phyloP scores from a whole-genome alignment of 768 basidiomycete genomes.

The Leccinellum albellum region DNA sequence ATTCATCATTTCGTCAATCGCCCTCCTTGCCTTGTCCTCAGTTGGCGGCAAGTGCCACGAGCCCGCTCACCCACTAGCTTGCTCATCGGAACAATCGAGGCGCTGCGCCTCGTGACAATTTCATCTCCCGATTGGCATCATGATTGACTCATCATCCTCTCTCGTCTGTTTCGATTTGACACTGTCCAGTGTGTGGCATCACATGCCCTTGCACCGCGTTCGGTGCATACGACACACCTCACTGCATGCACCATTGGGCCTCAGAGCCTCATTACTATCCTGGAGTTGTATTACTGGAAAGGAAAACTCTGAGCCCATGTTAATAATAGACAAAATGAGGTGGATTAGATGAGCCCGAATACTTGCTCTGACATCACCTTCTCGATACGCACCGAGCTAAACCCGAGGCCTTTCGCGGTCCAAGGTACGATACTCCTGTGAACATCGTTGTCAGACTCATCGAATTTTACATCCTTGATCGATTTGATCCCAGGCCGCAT shows the following conservation, averaged over 20 bases:
- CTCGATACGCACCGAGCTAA: conserved; percentile 12
- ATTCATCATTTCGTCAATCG: conserved; percentile 12
- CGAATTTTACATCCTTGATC: conserved; percentile 7
- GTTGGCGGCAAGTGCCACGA: conserved; percentile 14
- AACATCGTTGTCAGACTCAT: background rate
- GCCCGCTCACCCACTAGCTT: conserved; percentile 1
- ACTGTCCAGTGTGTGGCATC: conserved; percentile 18
- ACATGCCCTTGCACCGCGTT: conserved; percentile 19
- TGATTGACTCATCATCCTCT: conserved; percentile 8
- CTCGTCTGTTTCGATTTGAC: conserved; percentile 19
- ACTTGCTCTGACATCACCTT: conserved; percentile 20
- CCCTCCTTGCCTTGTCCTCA: conserved; percentile 11
- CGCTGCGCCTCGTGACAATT: conserved; percentile 27
- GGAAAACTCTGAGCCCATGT: background rate
- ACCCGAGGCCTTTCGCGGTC: conserved; percentile 20
- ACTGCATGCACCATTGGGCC: conserved; percentile 5
- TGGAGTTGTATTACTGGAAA: conserved; percentile 11
- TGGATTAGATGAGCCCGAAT: conserved; percentile 5
- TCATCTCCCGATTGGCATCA: conserved; percentile 21
- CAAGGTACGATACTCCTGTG: conserved; percentile 15
- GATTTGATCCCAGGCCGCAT: conserved; percentile 7
- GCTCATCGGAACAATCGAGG: conserved; percentile 10
- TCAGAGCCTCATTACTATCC: conserved; percentile 1
- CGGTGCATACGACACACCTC: background rate
- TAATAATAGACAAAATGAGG: background rate